Evolutionary conservation across 257 asterid species (phyloP), one percentile per base, ranked within the genome.

Genomic region (Penstemon barbatus): DNA sequence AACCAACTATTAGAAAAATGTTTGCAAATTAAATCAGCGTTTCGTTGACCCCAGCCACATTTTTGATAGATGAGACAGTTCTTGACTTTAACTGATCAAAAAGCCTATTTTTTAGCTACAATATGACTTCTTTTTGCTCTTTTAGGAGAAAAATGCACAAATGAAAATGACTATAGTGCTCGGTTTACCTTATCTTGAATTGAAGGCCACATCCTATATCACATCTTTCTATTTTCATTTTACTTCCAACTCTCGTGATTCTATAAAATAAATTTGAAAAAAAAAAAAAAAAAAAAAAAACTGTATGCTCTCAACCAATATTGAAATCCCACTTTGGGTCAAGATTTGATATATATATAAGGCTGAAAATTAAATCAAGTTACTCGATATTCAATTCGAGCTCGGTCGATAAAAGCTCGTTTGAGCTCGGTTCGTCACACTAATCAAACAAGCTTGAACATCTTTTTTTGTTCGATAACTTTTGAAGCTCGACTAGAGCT

Each of bases 151-250:
- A 57, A 57, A 33, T 55, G 40, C 9, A 57, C 43, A 8, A 19
- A 45, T 63, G 68, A 63, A 63, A 63, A 63, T 52, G 68, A 63
- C 68, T 63, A 46, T 63, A 48, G 57, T 63, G 68, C 68, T 63
- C 57, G 4, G 25, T 25, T 45, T 62, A 36, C 55, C 68, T 63
- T 63, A 63, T 63, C 68, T 63, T 48, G 49, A 41, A 61, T 43
- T 57, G 3, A 6, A 59, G 46, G 6, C 4, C 38, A 25, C 12
- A 7, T 61, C 48, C 4, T 18, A 25, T 25, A 36, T 62, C 68
- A 15, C 42, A 43, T 19, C 56, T 46, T 25, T 63, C 68, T 25
- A 44, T 46, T 57, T 45, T 63, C 54, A 48, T 63, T 18, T 48
- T 63, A 63, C 18, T 63, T 63, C 33, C 68, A 63, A 63, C 68